A percentile compares a stretch with the other conserved stretches of the same genome.
phyloP scores from a whole-genome alignment of 768 basidiomycete genomes.

The Leucosporidium yakuticum region DNA sequence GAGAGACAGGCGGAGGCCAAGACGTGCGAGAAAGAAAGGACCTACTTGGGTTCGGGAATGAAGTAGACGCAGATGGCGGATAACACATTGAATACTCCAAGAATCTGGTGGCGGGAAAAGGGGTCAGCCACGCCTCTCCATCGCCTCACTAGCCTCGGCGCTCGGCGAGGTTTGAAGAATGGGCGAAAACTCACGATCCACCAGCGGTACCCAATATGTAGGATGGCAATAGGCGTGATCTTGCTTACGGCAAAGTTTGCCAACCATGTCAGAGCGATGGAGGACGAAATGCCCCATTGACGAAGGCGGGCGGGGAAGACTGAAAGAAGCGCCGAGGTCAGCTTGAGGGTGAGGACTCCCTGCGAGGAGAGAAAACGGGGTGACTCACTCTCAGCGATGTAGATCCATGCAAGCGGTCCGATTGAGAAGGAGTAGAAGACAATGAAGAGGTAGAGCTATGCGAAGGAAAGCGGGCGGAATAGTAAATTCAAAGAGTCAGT shows the following conservation, averaged over 20 bases:
- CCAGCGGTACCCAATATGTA: not conserved
- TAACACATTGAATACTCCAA: not conserved
- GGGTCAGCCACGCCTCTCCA: too few relatives aligned
- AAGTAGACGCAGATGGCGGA: not conserved
- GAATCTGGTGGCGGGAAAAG: not conserved
- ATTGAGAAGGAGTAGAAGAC: slow-evolving; percentile 1
- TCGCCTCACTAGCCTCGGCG: too few relatives aligned
- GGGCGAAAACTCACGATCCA: not conserved
- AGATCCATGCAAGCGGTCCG: slow-evolving; percentile 1
- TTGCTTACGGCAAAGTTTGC: not conserved
- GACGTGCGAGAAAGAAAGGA: not conserved
- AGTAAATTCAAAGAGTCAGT: too few relatives aligned
- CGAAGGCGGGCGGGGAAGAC: not conserved
- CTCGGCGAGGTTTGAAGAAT: too few relatives aligned
- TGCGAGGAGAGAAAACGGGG: too few relatives aligned
- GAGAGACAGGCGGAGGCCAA: too few relatives aligned
- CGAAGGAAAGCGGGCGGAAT: not conserved
- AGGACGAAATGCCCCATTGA: not conserved
- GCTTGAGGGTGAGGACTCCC: not conserved
- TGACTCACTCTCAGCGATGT: slow-evolving; percentile 1
- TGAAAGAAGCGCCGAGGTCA: not conserved
- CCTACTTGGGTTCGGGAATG: not conserved
- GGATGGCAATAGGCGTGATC: not conserved
- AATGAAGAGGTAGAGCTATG: not conserved
- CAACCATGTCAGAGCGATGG: not conserved